Base-by-base conservation (phyloP, 2,329 filamentous ascomycete genomes). In the Seiridium unicorne region DNA sequence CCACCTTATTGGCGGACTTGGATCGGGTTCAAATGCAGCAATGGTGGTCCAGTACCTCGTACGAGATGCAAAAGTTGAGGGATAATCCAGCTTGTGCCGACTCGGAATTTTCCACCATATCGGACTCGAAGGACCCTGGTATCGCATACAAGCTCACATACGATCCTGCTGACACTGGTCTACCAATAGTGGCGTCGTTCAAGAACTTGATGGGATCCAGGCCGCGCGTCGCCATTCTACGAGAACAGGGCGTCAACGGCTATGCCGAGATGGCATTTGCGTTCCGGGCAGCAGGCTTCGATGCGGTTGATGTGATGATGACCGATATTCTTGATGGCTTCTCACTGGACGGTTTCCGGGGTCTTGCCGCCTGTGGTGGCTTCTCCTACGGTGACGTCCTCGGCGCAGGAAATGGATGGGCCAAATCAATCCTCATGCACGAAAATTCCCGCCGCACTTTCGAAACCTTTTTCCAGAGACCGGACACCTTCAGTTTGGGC, bases 181-280 rank as follows among this genome's bases (percentile, higher is more conserved):
- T 94, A 51, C 90, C 92, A 31, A 76, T 91, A 62, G 83, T 86
- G 62, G 81, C 86, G 3, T 85, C 83, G 62, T 77, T 92, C 60
- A 83, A 85, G 44, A 70, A 68, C 8, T 44, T 58, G 26, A 67
- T 76, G 62, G 61, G 62, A 36, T 60, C 61, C 35, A 61, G 61
- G 32, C 58, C 62, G 26, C 87, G 88, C 38, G 93, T 99, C 32
- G 95, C 95, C 48, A 96, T 99, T 67, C 86, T 99, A 31, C 86
- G 95, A 71, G 95, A 98, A 75, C 93, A 97, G 74, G 95, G 95
- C 73, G 92, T 97, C 66, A 98, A 99, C 77, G 92, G 93, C 47
- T 87, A 97, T 69, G 89, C 92, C n/a, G 95, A 99, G 75, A 96
- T 99, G 92, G 95, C 95, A 1, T 98, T 96, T 71, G 93, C 93